phyloP scores from a whole-genome alignment of 768 basidiomycete genomes.

The Hygrophorus pudorinus region DNA sequence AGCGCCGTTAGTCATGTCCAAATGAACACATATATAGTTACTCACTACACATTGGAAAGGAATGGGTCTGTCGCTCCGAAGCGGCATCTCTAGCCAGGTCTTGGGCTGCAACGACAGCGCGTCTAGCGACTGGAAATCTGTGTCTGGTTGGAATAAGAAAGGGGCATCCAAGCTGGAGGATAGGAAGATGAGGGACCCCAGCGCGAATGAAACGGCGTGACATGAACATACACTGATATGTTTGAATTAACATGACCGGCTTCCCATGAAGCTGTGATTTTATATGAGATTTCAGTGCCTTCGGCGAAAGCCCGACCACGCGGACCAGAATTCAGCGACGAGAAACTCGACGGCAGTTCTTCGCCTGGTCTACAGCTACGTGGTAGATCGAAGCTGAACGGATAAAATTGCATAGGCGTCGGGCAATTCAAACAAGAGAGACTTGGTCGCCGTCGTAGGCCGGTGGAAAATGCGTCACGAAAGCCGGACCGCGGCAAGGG shows the following conservation, averaged over 20 bases:
- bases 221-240: conserved; percentile 35
- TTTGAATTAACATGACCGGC: conserved; percentile 32
- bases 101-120: conserved; percentile 30
- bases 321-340: conserved; percentile 20
- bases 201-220: conserved; percentile 4
- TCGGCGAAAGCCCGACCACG: conserved; percentile 16
- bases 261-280: conserved; percentile 50
- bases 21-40: conserved; percentile 7
- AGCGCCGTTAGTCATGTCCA: conserved; percentile 2
- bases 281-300: conserved; percentile 36
- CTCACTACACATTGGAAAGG: conserved; percentile 61
- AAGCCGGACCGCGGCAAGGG: conserved; percentile 27
- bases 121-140: conserved; percentile 50
- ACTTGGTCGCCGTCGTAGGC: conserved; percentile 35
- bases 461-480: conserved; percentile 27
- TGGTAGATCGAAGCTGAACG: conserved; percentile 51
- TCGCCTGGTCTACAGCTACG: conserved; percentile 37
- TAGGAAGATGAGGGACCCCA: conserved; percentile 7
- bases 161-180: conserved; percentile 51
- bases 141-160: conserved; percentile 48
- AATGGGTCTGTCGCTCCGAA: conserved; percentile 50
- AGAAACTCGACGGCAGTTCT: conserved; percentile 55
- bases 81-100: conserved; percentile 61
- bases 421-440: conserved; percentile 26
- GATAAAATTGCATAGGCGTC: conserved; percentile 23